phyloP scores from a whole-genome alignment of 257 asterid genomes.

The Solanum corneliomulleri region DNA sequence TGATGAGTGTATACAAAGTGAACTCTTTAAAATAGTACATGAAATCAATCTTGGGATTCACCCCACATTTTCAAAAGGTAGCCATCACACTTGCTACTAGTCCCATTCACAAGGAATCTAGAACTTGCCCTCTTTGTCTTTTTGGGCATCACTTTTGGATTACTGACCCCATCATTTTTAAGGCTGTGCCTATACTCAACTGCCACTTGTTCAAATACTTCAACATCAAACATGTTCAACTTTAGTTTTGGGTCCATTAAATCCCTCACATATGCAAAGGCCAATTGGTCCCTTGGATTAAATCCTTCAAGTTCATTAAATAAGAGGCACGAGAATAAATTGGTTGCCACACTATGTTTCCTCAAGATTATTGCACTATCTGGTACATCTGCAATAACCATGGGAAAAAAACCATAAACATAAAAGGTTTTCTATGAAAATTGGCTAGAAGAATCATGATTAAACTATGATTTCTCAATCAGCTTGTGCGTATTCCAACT shows the following conservation, averaged over 20 bases:
- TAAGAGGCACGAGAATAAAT: constrained; percentile 65
- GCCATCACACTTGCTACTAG: constrained; percentile 38
- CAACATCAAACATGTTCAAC: constrained; percentile 78
- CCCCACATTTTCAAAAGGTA: constrained; percentile 77
- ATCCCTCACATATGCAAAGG: constrained; percentile 89
- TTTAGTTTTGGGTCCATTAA: constrained; percentile 44
- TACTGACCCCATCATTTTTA: constrained; percentile 22
- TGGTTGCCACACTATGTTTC: constrained; percentile 46
- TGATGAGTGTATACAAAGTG: neutral
- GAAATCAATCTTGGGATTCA: constrained; percentile 48
- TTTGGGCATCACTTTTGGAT: constrained; percentile 11
- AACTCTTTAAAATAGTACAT: neutral
- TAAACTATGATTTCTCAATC: neutral
- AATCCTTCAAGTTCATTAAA: constrained; percentile 88
- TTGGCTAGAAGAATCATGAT: neutral
- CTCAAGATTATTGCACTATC: constrained; percentile 74
- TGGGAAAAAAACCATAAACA: neutral
- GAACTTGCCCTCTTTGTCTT: constrained; percentile 27
- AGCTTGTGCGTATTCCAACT: too few relatives aligned
- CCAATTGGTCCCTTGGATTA: constrained; percentile 82
- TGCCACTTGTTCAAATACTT: constrained; percentile 78
- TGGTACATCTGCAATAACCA: constrained; percentile 64
- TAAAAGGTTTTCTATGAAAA: neutral
- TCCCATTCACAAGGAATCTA: constrained; percentile 25
- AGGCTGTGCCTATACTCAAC: constrained; percentile 84